A percentile compares a stretch with the other conserved stretches of the same genome.
Conservation (phyloP, 1,139 yeast species). For the Geotrichum europaeum region DNA sequence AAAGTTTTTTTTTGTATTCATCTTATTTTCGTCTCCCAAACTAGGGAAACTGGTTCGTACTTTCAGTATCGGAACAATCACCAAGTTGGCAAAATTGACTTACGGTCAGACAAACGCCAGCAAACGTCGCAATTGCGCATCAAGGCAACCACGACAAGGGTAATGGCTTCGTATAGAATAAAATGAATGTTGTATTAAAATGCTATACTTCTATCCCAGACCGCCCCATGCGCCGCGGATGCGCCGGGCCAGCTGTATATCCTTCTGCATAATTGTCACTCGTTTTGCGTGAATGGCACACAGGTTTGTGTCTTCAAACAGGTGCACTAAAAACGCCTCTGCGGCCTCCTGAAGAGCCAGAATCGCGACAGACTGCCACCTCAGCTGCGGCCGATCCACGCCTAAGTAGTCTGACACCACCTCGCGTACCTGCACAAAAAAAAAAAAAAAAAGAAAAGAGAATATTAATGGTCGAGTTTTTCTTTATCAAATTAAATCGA, state of each 20-base stretch:
- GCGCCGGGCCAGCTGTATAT: constrained; percentile 84
- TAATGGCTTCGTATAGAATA: background rate
- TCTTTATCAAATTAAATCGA: background rate
- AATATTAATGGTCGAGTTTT: background rate
- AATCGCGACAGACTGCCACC: constrained; percentile 90
- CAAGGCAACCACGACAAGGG: too few species aligned
- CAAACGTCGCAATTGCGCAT: too few species aligned
- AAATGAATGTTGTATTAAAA: background rate
- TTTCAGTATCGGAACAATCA: background rate
- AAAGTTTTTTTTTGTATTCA: background rate
- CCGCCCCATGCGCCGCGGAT: constrained; percentile 53
- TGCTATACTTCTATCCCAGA: background rate
- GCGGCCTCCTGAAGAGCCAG: constrained; percentile 89
- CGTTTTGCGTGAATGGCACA: constrained; percentile 92
- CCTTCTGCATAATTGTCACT: constrained; percentile 91
- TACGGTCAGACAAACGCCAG: too few species aligned
- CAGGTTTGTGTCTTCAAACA: constrained; percentile 83
- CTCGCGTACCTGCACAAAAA: constrained; percentile 49
- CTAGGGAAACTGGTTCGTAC: background rate
- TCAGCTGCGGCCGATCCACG: constrained; percentile 48
- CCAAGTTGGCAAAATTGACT: background rate
- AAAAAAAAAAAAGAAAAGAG: background rate
- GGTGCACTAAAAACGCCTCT: constrained; percentile 78
- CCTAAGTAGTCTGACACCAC: constrained; percentile 60
- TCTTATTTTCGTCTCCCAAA: background rate